A percentile compares a stretch with the other conserved stretches of the same genome.
phyloP scores from a whole-genome alignment of 495 filamentous ascomycete genomes.

The Geoglossum glabrum region DNA sequence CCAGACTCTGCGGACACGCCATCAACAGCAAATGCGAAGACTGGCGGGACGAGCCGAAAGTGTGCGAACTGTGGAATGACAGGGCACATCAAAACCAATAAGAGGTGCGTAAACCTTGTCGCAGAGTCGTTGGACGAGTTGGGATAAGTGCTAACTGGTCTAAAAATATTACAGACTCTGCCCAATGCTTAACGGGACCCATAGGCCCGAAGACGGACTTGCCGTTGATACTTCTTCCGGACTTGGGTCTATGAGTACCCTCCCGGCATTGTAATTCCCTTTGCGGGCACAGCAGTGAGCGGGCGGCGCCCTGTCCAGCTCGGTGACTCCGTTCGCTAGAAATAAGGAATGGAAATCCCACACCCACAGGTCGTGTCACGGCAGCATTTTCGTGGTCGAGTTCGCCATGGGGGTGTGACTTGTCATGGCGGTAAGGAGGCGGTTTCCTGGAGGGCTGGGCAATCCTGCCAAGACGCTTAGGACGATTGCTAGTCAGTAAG shows the following conservation, averaged over 20 bases:
- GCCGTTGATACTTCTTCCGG: slow-evolving; percentile 14
- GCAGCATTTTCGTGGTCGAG: no score
- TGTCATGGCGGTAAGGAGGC: no score
- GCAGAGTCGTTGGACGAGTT: not conserved
- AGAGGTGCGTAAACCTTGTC: slow-evolving; percentile 42
- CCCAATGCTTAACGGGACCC: slow-evolving; percentile 73
- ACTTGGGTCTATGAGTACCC: slow-evolving; percentile 30
- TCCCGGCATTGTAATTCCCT: not conserved
- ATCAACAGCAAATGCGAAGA: slow-evolving; percentile 23
- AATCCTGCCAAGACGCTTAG: no score
- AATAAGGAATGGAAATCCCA: no score
- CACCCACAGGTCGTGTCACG: no score
- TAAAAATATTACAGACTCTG: slow-evolving; percentile 40
- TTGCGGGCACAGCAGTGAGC: not conserved
- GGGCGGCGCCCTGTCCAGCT: no score
- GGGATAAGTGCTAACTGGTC: slow-evolving; percentile 1
- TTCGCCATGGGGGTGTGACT: no score
- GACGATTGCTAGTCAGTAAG: no score
- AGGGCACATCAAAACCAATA: slow-evolving; percentile 98
- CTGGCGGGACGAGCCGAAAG: slow-evolving; percentile 60
- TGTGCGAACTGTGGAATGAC: slow-evolving; percentile 92
- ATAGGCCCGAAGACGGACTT: slow-evolving; percentile 43
- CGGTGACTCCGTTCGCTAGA: no score
- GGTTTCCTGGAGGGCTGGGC: no score
- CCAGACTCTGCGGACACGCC: slow-evolving; percentile 26